These are phyloP conservation scores for Aureobasidium leucospermi DNA, from an alignment of 2,329 filamentous ascomycete species.

Conservation along the genomic window DNA sequence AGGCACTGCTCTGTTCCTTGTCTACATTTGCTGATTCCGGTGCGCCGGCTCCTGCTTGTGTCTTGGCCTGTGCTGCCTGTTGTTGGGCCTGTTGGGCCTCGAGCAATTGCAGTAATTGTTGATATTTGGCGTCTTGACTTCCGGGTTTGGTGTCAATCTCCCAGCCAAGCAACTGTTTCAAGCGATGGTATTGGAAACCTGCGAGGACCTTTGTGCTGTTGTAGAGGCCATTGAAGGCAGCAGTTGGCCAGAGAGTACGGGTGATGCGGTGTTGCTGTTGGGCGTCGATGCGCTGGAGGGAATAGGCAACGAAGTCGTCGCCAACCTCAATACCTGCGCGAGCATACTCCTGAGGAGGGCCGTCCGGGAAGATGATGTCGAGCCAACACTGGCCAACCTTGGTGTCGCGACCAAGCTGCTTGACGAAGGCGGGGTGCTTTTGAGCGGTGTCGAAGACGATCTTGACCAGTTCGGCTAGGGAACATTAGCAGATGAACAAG, in stretches of 20 bases:
- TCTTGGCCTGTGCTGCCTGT: constrained; percentile 18
- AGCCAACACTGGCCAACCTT: constrained; percentile 40
- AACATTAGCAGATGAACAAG: not conserved
- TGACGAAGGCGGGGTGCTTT: constrained; percentile 26
- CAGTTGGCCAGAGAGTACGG: constrained; percentile 32
- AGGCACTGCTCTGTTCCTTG: not conserved
- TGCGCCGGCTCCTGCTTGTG: not conserved
- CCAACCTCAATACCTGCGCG: constrained; percentile 38
- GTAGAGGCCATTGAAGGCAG: constrained; percentile 29
- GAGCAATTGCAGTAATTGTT: constrained; percentile 24
- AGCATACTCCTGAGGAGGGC: constrained; percentile 42
- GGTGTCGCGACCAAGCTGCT: constrained; percentile 32
- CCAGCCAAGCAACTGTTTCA: constrained; percentile 31
- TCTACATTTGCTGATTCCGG: not conserved
- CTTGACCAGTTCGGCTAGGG: constrained; percentile 29
- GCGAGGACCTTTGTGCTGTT: constrained; percentile 28
- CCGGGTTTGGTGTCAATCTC: constrained; percentile 25
- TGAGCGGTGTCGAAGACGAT: constrained; percentile 26
- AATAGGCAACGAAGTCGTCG: constrained; percentile 34
- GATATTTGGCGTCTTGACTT: constrained; percentile 25
- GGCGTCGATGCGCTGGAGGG: constrained; percentile 30
- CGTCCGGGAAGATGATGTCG: constrained; percentile 41
- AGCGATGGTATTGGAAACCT: constrained; percentile 28
- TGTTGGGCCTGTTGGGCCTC: constrained; percentile 21
- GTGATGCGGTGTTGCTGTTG: constrained; percentile 34